These are phyloP conservation scores for Teunomyces aglyptinius DNA, from an alignment of 805 yeast genomes.

Conservation along the genomic window DNA sequence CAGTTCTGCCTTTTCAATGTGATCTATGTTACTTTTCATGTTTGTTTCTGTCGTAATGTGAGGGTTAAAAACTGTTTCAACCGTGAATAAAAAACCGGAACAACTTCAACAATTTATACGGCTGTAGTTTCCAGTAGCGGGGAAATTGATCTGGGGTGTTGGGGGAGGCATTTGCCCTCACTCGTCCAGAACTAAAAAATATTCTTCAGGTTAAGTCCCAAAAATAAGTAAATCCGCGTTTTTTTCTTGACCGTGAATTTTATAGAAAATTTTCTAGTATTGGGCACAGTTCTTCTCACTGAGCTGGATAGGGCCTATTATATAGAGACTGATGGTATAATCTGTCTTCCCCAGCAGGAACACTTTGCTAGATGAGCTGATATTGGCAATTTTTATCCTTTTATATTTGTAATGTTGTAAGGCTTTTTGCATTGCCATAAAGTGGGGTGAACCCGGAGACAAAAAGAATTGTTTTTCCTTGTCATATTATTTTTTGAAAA, in stretches of 20 bases:
- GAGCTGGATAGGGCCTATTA: too few relatives aligned
- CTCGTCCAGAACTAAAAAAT: neutral
- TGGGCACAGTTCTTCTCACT: too few relatives aligned
- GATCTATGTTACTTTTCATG: neutral
- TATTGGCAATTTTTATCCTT: neutral
- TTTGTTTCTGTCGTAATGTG: neutral
- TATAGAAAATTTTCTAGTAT: too few relatives aligned
- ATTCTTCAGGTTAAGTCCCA: neutral
- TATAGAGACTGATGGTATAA: too few relatives aligned
- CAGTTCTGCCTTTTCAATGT: slow-evolving; percentile 1
- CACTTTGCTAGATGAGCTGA: neutral
- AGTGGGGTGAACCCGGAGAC: neutral
- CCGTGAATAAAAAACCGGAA: too few relatives aligned
- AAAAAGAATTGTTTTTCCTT: neutral
- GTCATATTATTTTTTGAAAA: neutral
- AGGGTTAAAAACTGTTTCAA: neutral
- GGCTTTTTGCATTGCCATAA: neutral
- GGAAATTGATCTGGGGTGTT: neutral
- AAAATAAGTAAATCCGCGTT: too few relatives aligned
- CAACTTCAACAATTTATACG: neutral
- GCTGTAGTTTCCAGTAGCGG: neutral
- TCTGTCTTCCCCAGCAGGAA: neutral
- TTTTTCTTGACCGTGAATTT: too few relatives aligned
- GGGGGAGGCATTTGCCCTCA: neutral
- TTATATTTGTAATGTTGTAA: neutral